phyloP scores from a whole-genome alignment of 2,329 filamentous ascomycete genomes.

The Nothopassalora personata region DNA sequence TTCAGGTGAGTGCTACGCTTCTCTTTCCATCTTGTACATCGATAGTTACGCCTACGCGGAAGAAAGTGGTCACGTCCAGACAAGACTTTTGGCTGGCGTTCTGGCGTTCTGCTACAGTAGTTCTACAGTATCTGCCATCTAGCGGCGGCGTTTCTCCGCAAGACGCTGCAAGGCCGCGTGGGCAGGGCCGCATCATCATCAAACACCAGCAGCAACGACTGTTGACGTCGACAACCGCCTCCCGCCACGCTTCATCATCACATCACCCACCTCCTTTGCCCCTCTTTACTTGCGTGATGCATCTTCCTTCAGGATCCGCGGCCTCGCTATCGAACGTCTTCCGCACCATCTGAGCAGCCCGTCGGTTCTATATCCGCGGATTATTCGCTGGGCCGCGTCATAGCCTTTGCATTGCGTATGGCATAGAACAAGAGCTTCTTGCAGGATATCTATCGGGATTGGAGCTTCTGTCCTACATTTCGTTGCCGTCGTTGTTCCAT shows the following conservation, averaged over 20 bases:
- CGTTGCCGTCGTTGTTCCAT: neutral
- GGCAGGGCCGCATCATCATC: neutral
- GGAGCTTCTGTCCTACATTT: neutral
- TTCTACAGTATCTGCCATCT: neutral
- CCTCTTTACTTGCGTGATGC: neutral
- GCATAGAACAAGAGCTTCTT: neutral
- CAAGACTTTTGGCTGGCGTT: neutral
- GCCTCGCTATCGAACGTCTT: neutral
- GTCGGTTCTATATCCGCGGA: neutral
- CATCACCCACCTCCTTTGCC: neutral
- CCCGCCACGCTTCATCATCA: neutral
- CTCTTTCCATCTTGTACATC: neutral
- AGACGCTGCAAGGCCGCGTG: neutral
- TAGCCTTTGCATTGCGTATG: constrained; percentile 9
- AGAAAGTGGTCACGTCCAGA: neutral
- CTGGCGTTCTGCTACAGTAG: neutral
- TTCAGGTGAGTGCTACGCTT: neutral
- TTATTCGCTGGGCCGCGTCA: constrained; percentile 4
- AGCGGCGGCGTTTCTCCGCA: neutral
- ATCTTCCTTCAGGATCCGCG: neutral
- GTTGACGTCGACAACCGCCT: neutral
- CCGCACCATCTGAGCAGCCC: neutral
- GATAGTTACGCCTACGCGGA: neutral
- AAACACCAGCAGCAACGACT: neutral
- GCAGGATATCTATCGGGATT: neutral